Conservation (phyloP, 345 rosid species). For the Eucalyptus pauciflora region DNA sequence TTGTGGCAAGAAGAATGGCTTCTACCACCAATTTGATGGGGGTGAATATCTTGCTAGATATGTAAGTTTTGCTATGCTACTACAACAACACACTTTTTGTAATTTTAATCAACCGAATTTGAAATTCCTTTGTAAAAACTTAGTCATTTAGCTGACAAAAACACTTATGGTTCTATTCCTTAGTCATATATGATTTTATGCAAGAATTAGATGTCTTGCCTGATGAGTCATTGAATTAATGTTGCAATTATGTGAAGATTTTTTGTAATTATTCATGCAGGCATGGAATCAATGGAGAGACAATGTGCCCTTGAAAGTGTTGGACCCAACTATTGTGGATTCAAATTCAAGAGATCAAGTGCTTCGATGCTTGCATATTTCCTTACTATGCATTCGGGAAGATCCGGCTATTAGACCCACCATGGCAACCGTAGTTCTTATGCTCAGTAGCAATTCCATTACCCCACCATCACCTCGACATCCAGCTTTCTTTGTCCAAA, state of each 20-base stretch:
- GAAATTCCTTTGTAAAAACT: background rate
- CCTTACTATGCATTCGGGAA: conserved; percentile 18
- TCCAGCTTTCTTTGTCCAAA: conserved; percentile 2
- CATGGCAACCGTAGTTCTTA: conserved; percentile 2
- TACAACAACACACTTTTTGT: background rate
- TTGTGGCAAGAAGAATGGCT: background rate
- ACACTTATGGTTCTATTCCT: background rate
- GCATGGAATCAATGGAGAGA: conserved; percentile 14
- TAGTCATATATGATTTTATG: background rate
- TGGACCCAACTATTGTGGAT: conserved; percentile 3
- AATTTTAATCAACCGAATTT: background rate
- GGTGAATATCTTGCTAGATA: background rate
- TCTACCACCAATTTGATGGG: background rate
- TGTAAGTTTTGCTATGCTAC: background rate
- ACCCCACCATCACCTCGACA: background rate
- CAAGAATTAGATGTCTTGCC: background rate
- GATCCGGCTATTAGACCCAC: conserved; percentile 6
- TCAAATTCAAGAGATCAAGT: conserved; percentile 7
- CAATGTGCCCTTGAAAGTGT: background rate
- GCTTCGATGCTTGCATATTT: conserved; percentile 9
- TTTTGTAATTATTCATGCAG: background rate
- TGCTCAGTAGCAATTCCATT: conserved; percentile 5
- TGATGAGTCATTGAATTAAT: background rate
- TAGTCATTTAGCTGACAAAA: background rate
- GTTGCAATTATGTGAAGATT: background rate